A percentile compares a stretch with the other conserved stretches of the same genome.
Evolutionary conservation across 2,329 filamentous ascomycete genomes (phyloP).

Genomic region (Aspergillus tamarii): DNA sequence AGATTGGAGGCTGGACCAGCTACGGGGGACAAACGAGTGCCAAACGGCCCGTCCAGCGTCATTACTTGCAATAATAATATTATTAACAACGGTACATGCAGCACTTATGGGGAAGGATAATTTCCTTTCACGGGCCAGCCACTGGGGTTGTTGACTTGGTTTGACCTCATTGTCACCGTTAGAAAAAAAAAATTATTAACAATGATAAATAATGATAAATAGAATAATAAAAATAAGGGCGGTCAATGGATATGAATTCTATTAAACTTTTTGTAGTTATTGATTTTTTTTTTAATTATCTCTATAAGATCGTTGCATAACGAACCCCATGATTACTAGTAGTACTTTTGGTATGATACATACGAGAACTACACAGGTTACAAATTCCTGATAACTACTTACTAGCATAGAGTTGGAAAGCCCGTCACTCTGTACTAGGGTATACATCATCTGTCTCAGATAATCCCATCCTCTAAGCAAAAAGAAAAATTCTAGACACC

Average conservation of each 20-base stretch:
- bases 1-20: conserved; percentile 24
- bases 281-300: neutral
- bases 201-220: too few relatives aligned
- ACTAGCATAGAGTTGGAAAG: neutral
- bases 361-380: neutral
- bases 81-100: neutral
- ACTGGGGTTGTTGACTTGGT: conserved; percentile 1
- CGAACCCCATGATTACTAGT: neutral
- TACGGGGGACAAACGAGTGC: conserved; percentile 15
- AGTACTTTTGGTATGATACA: neutral
- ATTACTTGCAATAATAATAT: conserved; percentile 3
- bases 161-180: conserved; percentile 1
- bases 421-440: conserved; percentile 1
- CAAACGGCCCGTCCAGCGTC: conserved; percentile 16
- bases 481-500: conserved; percentile 21
- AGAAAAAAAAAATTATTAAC: neutral
- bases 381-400: neutral
- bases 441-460: conserved; percentile 22
- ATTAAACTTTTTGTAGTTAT: neutral
- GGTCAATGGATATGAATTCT: conserved; percentile 5
- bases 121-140: conserved; percentile 9
- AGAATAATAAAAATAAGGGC: neutral
- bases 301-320: neutral
- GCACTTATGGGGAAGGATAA: conserved; percentile 5
- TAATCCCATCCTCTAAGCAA: conserved; percentile 8